Evolutionary conservation across 1,284 basidiomycete species (phyloP).

Genomic region (Pterulicium gracile): DNA sequence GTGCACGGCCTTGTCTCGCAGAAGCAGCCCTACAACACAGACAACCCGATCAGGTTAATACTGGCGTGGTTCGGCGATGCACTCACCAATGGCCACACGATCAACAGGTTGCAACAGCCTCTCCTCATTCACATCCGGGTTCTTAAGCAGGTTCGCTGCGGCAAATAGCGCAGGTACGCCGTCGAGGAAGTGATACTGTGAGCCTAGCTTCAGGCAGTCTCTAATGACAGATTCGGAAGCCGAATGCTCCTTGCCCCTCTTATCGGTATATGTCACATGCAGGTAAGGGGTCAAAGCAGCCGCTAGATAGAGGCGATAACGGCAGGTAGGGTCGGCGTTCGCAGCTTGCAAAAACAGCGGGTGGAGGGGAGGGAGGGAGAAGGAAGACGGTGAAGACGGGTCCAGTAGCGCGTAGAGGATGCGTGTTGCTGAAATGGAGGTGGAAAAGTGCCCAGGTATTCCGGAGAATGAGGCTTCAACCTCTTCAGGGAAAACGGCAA

Average conservation of each 20-base stretch:
- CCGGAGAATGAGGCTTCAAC: conserved; percentile 35
- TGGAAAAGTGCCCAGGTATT: conserved; percentile 21
- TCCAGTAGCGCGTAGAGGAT: conserved; percentile 45
- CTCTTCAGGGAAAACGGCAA: conserved; percentile 40
- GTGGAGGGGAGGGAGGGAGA: conserved; percentile 31
- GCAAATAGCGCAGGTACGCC: conserved; percentile 64
- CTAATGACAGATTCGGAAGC: conserved; percentile 65
- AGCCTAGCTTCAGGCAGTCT: conserved; percentile 78
- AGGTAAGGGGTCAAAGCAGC: conserved; percentile 58
- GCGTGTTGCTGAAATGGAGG: conserved; percentile 44
- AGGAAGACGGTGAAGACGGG: conserved; percentile 14
- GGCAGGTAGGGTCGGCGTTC: conserved; percentile 27
- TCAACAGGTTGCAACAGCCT: conserved; percentile 30
- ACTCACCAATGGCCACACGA: conserved; percentile 50
- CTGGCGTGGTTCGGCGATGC: neutral
- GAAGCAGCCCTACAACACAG: conserved; percentile 57
- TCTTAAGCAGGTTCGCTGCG: conserved; percentile 37
- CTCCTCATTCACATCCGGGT: conserved; percentile 26
- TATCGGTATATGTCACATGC: conserved; percentile 46
- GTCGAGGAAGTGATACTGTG: conserved; percentile 67
- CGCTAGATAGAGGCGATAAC: conserved; percentile 64
- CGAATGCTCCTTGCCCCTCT: conserved; percentile 48
- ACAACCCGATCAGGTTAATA: neutral
- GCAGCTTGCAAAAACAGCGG: conserved; percentile 32
- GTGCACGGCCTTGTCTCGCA: conserved; percentile 60